Conservation (phyloP, 495 filamentous ascomycete species). For the Penicillium pulvis region DNA sequence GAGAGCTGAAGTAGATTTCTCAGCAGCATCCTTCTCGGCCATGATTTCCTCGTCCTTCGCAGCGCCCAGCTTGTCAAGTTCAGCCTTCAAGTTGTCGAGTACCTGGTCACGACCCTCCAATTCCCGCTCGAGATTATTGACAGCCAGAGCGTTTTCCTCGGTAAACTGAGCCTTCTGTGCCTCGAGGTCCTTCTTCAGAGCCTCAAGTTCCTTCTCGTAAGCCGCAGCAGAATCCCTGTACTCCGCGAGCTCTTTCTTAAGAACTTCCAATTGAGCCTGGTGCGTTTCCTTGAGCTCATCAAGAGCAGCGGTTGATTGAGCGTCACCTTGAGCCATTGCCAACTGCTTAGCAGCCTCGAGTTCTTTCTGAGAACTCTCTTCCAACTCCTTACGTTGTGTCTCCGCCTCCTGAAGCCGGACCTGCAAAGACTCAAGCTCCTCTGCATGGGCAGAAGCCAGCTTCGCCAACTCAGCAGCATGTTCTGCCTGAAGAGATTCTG, state of each 20-base stretch:
- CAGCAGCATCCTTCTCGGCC: constrained; percentile 45
- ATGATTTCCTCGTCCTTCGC: constrained; percentile 45
- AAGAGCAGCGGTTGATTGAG: constrained; percentile 35
- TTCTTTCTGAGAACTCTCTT: constrained; percentile 43
- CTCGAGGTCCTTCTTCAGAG: constrained; percentile 43
- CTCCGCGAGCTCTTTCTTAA: constrained; percentile 40
- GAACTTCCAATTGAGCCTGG: constrained; percentile 38
- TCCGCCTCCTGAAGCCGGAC: constrained; percentile 44
- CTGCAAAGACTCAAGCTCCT: constrained; percentile 41
- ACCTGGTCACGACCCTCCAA: constrained; percentile 46
- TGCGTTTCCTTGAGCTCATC: constrained; percentile 45
- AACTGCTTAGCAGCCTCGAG: constrained; percentile 43
- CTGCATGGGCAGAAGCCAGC: constrained; percentile 37
- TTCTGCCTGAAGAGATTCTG: constrained; percentile 37
- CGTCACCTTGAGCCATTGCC: constrained; percentile 39
- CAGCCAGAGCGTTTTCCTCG: constrained; percentile 42
- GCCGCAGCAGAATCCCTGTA: constrained; percentile 39
- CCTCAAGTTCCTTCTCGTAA: constrained; percentile 41
- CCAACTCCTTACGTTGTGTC: constrained; percentile 40
- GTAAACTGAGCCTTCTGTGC: constrained; percentile 35
- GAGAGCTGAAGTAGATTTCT: constrained; percentile 31
- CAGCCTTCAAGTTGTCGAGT: constrained; percentile 45
- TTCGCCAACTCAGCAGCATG: constrained; percentile 44
- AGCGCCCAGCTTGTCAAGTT: constrained; percentile 41
- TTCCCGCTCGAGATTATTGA: constrained; percentile 42